Base-by-base conservation (phyloP, 768 basidiomycete genomes). In the Kwoniella botswanensis region DNA sequence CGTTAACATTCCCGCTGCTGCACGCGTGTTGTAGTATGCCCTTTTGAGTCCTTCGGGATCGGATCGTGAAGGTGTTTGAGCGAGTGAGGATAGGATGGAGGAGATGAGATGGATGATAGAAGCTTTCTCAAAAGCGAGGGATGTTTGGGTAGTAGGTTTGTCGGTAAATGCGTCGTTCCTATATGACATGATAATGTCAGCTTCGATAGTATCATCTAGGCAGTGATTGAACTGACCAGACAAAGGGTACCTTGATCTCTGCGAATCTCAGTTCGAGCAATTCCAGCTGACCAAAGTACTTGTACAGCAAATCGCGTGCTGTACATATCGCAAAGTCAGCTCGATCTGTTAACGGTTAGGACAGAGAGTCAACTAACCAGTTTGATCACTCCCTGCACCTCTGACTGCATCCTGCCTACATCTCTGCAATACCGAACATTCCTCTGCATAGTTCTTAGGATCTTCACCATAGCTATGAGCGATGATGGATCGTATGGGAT, bases 281-380 rank as follows among this genome's bases (percentile, higher is more conserved):
- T 80, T 99, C 97, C 55, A 99, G 90, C 84, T 99, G 97, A 44
- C 97, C 96, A 85, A 98, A 99, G 86, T 99, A 99, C 85, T 97
- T 98, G 90, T 96, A 98, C 55, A 99, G 87, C 22, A 98, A 87
- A 85, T 98, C 96, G 60, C 95, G 88, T 13, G 91, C 95, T 91
- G 80, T 7, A 11, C 42, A 44, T 59, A 9, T 73, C 22, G 35
- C 11, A 2, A 57, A 2, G 50, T 73, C 18, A 65, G 72, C 54
- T 18, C 65, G 17, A 7, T 55, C 24, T 42, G 18, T 56, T 10
- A 0, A 24, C 43, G 21, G 22, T 12, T 2, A 54, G 26, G 22
- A 4, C 18, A 24, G 35, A 13, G 17, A 44, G 17, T 1, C 0
- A 18, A 70, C 88, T 74, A 69, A 93, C 93, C 93, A n/a, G 94